Base-by-base conservation (phyloP, 2,329 filamentous ascomycete species). In the Colletotrichum cuscutae region DNA sequence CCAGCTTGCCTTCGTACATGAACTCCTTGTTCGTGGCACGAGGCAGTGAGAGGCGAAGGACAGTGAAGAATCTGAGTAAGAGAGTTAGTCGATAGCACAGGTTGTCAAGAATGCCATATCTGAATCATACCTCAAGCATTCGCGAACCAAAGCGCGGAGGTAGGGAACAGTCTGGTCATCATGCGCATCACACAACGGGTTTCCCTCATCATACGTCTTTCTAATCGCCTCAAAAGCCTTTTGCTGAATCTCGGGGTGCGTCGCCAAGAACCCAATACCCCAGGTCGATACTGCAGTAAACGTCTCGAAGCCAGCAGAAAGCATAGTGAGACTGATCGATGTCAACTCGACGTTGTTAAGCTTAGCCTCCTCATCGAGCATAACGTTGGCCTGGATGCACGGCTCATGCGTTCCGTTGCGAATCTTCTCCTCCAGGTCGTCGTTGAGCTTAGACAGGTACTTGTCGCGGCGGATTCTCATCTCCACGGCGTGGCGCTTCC, bases 141-240 rank as follows among this genome's bases (percentile, higher is more conserved):
- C 94, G 78, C 95, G 95, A 73, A 94, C 92, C 6, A 97, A 82
- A 0, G 94, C 94, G 0, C 92, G 94, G 72, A 97, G 85, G 80
- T 95, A 97, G 0, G 92, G 90, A 0, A 94, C 87, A 77, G 93
- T 94, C 78, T 95, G 93, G 79, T 95, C 93, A 89, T 79, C 1
- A 94, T 86, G 72, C 93, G 95, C 75, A 87, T 89, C 76, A 92
- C 89, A 92, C 93, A 96, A n/a, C 1, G 93, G 92, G 69, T 95
- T 92, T 58, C 91, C 90, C 73, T 94, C 82, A 0, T 93, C 93
- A 76, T 95, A 95, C 0, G 90, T 89, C 56, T 85, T 83, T 79
- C 85, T 85, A 49, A 78, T 77, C 1, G 76, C 76, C 7, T 75
- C 73, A 12, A 76, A 78, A 0, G 78, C 78, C 57, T 76, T 80